These are phyloP conservation scores for Neurospora intermedia DNA, from an alignment of 495 filamentous ascomycete genomes.

Conservation along the genomic window DNA sequence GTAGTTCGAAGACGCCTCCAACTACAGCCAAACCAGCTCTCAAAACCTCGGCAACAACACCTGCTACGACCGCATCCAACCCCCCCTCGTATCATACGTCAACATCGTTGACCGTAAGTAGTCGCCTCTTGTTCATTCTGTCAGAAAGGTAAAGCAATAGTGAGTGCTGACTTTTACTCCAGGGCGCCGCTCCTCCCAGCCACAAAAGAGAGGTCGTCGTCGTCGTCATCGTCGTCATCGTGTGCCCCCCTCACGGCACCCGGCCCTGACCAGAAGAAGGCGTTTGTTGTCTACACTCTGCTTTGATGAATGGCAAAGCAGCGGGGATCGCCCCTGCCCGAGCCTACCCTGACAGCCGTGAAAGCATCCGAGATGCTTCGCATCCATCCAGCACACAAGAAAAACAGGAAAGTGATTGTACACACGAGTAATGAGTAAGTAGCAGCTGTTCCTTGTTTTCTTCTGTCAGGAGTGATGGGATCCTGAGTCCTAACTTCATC, in stretches of 20 bases:
- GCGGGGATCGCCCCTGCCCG: constrained; percentile 4
- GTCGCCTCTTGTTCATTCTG: neutral
- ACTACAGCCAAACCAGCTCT: constrained; percentile 14
- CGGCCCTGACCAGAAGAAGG: neutral
- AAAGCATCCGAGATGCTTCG: constrained; percentile 11
- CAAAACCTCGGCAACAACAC: constrained; percentile 17
- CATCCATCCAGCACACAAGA: constrained; percentile 12
- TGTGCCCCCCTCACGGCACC: neutral
- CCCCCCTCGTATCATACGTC: too few species aligned
- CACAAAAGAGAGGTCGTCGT: neutral
- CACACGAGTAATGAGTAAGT: neutral
- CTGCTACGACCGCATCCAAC: constrained; percentile 13
- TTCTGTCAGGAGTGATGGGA: neutral
- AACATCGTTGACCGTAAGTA: neutral
- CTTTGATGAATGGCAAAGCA: neutral
- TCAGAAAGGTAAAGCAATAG: neutral
- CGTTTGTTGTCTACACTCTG: neutral
- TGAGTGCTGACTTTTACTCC: neutral
- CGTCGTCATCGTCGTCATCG: neutral
- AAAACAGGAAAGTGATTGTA: constrained; percentile 1
- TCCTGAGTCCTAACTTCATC: neutral
- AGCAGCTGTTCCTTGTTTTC: neutral
- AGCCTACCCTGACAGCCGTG: constrained; percentile 10
- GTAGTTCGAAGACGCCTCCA: constrained; percentile 6
- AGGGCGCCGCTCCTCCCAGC: neutral